These are phyloP conservation scores for Saccharomycopsis olivae DNA, from an alignment of 805 yeast species.

Conservation along the genomic window DNA sequence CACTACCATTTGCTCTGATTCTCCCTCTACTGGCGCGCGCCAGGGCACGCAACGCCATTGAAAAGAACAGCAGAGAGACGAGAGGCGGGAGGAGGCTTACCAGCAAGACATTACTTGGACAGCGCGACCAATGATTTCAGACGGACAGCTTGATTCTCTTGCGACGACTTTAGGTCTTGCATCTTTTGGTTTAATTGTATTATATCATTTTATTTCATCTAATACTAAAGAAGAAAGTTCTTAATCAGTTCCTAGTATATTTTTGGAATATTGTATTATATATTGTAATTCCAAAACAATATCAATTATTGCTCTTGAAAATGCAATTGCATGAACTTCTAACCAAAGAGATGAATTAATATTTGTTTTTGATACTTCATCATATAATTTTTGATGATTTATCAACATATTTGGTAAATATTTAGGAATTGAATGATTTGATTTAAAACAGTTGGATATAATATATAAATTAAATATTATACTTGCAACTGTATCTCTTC, in stretches of 20 bases:
- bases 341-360: slow-evolving; percentile 25
- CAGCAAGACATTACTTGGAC: too few species aligned
- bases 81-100: too few species aligned
- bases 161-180: slow-evolving; percentile 66
- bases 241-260: slow-evolving; percentile 37
- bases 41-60: too few species aligned
- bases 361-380: slow-evolving; percentile 24
- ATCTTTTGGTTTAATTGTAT: slow-evolving; percentile 58
- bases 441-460: slow-evolving; percentile 32
- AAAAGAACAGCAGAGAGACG: too few species aligned
- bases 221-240: too few species aligned
- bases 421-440: slow-evolving; percentile 29
- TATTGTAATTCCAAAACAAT: slow-evolving; percentile 34
- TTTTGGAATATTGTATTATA: slow-evolving; percentile 29
- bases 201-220: slow-evolving; percentile 58
- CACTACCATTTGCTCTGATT: too few species aligned
- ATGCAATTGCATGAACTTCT: slow-evolving; percentile 39
- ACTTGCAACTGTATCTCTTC: slow-evolving; percentile 39
- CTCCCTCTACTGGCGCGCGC: too few species aligned
- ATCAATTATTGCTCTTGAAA: slow-evolving; percentile 36
- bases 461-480: slow-evolving; percentile 34
- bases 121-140: slow-evolving; percentile 89
- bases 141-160: slow-evolving; percentile 62
- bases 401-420: slow-evolving; percentile 36
- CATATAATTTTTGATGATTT: slow-evolving; percentile 33